Evolutionary conservation across 2,329 filamentous ascomycete species (phyloP).

Genomic region (Trichoderma sp.): DNA sequence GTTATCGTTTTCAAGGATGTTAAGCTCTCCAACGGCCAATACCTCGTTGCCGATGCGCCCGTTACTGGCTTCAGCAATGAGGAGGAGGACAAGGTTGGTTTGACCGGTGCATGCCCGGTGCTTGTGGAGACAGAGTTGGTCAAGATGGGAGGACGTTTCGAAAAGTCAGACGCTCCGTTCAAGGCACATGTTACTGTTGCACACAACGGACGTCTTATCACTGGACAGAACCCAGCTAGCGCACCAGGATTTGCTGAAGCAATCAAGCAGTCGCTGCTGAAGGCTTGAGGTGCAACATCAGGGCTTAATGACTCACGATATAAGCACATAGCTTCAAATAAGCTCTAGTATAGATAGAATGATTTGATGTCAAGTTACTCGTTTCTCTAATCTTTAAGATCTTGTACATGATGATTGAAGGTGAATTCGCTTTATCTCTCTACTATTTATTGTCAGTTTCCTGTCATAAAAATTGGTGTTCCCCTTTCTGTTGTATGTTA

Average conservation of each 20-base stretch:
- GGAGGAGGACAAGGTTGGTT: neutral
- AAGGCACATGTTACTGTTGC: neutral
- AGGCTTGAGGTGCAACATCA: neutral
- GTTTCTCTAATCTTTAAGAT: neutral
- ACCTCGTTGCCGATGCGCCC: neutral
- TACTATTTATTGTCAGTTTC: too few relatives aligned
- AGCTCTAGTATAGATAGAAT: neutral
- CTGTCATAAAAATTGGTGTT: too few relatives aligned
- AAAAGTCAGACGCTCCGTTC: neutral
- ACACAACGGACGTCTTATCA: neutral
- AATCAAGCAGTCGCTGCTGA: neutral
- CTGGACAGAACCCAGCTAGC: neutral
- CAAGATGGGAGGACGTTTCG: neutral
- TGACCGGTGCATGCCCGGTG: neutral
- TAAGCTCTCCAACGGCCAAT: neutral
- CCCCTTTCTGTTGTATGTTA: too few relatives aligned
- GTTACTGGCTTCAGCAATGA: neutral
- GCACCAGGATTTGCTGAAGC: neutral
- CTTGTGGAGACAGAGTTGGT: neutral
- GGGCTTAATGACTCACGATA: neutral
- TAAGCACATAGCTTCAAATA: neutral
- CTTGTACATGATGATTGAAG: neutral
- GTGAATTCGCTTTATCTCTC: too few relatives aligned
- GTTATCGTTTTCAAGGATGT: neutral
- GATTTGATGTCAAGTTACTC: neutral